Percentiles rank a stretch among this genome's conserved stretches.
phyloP scores from a whole-genome alignment of 2,329 filamentous ascomycete genomes.

The Dactylellina sp. region DNA sequence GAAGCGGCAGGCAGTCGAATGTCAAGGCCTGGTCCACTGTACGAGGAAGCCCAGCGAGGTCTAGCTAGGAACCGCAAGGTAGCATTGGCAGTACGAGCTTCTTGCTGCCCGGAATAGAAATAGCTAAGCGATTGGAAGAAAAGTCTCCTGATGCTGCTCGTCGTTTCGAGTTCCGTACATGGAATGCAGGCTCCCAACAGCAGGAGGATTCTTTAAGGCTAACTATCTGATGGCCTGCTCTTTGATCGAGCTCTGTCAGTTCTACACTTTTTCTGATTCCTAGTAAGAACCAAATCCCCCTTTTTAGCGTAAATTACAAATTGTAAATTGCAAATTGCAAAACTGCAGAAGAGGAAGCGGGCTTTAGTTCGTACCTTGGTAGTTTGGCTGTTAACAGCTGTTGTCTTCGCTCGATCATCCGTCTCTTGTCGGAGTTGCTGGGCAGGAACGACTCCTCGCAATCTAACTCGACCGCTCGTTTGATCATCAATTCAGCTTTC shows the following conservation, averaged over 20 bases:
- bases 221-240: too few species aligned
- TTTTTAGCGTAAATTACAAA: neutral
- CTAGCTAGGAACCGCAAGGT: conserved; percentile 44
- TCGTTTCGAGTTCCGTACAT: conserved; percentile 24
- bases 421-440: conserved; percentile 29
- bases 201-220: too few species aligned
- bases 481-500: conserved; percentile 19
- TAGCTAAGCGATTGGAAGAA: conserved; percentile 36
- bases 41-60: too few species aligned
- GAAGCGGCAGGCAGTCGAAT: conserved; percentile 37
- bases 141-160: conserved; percentile 44
- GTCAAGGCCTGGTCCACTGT: conserved; percentile 4
- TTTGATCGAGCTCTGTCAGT: too few species aligned
- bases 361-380: too few species aligned
- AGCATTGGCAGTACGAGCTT: conserved; percentile 39
- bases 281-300: too few species aligned
- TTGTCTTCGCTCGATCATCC: conserved; percentile 16
- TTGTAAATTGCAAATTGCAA: conserved; percentile 17
- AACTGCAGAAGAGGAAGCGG: too few species aligned
- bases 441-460: conserved; percentile 32
- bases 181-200: neutral
- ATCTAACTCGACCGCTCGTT: conserved; percentile 26
- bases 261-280: too few species aligned
- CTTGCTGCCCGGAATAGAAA: conserved; percentile 47
- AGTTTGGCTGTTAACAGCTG: too few species aligned